Percentiles rank a stretch among this genome's conserved stretches.
Conservation (phyloP, 129 eudicot species). For the Calendula officinalis region DNA sequence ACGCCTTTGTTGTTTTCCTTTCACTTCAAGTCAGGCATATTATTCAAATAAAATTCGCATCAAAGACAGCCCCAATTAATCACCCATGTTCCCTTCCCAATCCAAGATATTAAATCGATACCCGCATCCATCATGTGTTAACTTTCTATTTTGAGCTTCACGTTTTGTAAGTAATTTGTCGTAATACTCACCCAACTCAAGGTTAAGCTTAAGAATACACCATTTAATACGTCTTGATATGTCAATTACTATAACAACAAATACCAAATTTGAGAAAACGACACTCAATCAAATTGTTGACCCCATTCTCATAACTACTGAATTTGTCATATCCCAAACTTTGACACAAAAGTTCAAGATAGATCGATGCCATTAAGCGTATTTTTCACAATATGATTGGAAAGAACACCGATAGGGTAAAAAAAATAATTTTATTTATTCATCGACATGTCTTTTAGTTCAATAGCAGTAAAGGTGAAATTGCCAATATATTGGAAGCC, state of each 20-base stretch:
- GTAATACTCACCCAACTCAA: not conserved
- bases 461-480: not conserved
- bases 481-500: not conserved
- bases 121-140: conserved; percentile 5
- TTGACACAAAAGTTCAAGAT: not conserved
- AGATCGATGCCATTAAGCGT: not conserved
- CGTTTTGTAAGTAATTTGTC: not conserved
- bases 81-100: conserved; percentile 8
- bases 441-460: not conserved
- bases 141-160: conserved; percentile 13
- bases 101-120: conserved; percentile 11
- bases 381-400: not conserved
- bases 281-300: conserved; percentile 5
- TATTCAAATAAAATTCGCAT: conserved; percentile 9
- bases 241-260: not conserved
- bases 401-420: not conserved
- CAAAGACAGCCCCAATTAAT: conserved; percentile 8
- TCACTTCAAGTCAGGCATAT: conserved; percentile 4
- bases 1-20: conserved; percentile 19
- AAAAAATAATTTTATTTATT: not conserved
- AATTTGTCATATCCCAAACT: not conserved
- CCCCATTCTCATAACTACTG: conserved; percentile 13
- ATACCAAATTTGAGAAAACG: conserved; percentile 9
- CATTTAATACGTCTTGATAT: not conserved
- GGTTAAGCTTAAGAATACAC: not conserved